Conservation (phyloP, 208 protist species). For the Wallacemonas collosoma region DNA sequence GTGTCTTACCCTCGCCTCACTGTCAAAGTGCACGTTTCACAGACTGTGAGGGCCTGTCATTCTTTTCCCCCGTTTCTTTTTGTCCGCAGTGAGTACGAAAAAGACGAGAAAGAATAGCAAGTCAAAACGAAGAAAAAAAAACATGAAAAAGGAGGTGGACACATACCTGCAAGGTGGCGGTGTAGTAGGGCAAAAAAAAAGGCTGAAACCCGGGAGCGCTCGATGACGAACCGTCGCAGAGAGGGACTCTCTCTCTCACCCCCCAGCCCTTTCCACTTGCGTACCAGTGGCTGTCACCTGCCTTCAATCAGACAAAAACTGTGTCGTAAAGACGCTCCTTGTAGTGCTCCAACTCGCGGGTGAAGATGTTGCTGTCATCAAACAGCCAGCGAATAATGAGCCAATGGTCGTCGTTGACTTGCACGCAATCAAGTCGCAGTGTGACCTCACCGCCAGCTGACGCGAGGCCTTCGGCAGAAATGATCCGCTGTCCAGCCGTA, state of each 20-base stretch:
- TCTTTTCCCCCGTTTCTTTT: not conserved
- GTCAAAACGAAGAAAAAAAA: not conserved
- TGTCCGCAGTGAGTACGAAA: not conserved
- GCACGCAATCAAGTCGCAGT: slow-evolving; percentile 42
- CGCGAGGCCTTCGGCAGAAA: slow-evolving; percentile 38
- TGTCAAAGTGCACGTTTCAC: too few species aligned
- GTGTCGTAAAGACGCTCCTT: slow-evolving; percentile 32
- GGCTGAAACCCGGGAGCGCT: not conserved
- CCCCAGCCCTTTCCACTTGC: too few species aligned
- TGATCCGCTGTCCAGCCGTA: slow-evolving; percentile 27
- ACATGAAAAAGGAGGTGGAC: not conserved
- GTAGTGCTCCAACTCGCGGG: slow-evolving; percentile 47
- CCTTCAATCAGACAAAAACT: slow-evolving; percentile 15
- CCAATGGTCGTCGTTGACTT: slow-evolving; percentile 34
- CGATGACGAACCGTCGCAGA: too few species aligned
- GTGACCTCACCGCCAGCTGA: slow-evolving; percentile 26
- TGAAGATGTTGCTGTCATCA: slow-evolving; percentile 25
- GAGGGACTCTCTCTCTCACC: too few species aligned
- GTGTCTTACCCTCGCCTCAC: too few species aligned
- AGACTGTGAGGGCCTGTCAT: too few species aligned
- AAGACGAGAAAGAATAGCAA: slow-evolving; percentile 5
- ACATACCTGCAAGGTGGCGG: not conserved
- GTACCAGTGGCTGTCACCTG: too few species aligned
- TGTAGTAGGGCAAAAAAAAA: not conserved
- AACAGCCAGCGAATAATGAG: slow-evolving; percentile 49